Evolutionary conservation across 1,284 basidiomycete genomes (phyloP).

Genomic region (Ceratobasidium sp.): DNA sequence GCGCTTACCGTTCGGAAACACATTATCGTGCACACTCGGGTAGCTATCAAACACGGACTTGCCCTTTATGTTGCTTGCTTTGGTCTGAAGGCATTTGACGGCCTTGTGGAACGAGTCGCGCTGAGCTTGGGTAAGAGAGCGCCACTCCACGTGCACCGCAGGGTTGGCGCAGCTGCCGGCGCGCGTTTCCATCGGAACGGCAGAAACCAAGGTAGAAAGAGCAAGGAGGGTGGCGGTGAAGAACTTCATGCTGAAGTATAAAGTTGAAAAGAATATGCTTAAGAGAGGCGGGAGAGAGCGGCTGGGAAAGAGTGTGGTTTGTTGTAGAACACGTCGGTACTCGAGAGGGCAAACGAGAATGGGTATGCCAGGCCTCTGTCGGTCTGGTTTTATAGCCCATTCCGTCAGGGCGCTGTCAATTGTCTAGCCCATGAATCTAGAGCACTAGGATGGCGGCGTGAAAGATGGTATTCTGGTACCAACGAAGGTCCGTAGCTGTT

Average conservation of each 20-base stretch:
- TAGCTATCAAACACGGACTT: conserved; percentile 17
- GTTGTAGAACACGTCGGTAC: conserved; percentile 19
- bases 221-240: conserved; percentile 13
- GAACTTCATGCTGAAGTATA: conserved; percentile 26
- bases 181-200: conserved; percentile 25
- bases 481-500: not conserved
- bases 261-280: conserved; percentile 7
- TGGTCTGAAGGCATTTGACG: not conserved
- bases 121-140: conserved; percentile 29
- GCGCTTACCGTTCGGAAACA: conserved; percentile 50
- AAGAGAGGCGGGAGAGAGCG: not conserved
- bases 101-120: conserved; percentile 29
- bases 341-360: not conserved
- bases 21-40: conserved; percentile 33
- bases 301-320: conserved; percentile 33
- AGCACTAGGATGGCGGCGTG: not conserved
- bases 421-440: not conserved
- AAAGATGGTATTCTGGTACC: conserved; percentile 5
- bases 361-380: not conserved
- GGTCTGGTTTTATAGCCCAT: conserved; percentile 21
- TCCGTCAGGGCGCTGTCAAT: not conserved
- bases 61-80: conserved; percentile 1
- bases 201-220: conserved; percentile 10
- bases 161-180: not conserved
- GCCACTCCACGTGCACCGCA: conserved; percentile 32